phyloP scores from a whole-genome alignment of 2,329 filamentous ascomycete species.

The Cladosporium sp. region DNA sequence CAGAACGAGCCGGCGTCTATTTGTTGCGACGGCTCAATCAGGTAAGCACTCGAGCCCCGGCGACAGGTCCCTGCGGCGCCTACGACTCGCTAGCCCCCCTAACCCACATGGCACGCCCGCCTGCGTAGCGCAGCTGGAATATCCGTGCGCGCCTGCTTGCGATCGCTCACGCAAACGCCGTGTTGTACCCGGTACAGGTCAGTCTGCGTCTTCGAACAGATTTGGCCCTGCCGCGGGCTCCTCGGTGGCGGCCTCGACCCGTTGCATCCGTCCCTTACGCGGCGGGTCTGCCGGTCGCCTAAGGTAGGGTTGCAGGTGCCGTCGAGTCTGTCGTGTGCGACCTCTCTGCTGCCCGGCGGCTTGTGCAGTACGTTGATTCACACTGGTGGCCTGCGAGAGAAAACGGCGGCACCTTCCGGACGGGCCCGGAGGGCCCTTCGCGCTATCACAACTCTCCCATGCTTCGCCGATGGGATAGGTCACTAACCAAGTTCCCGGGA shows the following conservation, averaged over 20 bases:
- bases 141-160: background rate
- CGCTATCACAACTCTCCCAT: constrained; percentile 4
- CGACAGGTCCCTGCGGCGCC: background rate
- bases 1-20: constrained; percentile 1
- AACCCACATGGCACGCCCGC: constrained; percentile 1
- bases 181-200: constrained; percentile 4
- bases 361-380: background rate
- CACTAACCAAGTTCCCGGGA: constrained; percentile 8
- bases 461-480: constrained; percentile 5
- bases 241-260: constrained; percentile 1
- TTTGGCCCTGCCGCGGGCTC: background rate
- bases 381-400: background rate
- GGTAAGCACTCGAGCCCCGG: background rate
- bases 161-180: constrained; percentile 1
- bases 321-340: constrained; percentile 3
- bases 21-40: background rate
- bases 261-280: background rate
- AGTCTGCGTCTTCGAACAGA: background rate
- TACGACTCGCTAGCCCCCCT: constrained; percentile 3
- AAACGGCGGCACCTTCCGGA: constrained; percentile 2
- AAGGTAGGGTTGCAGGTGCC: constrained; percentile 8
- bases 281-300: background rate
- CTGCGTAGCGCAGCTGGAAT: background rate
- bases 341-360: background rate
- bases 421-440: background rate